Evolutionary conservation across 2,329 filamentous ascomycete genomes (phyloP).

Genomic region (Trichoderma atrobrunneum): DNA sequence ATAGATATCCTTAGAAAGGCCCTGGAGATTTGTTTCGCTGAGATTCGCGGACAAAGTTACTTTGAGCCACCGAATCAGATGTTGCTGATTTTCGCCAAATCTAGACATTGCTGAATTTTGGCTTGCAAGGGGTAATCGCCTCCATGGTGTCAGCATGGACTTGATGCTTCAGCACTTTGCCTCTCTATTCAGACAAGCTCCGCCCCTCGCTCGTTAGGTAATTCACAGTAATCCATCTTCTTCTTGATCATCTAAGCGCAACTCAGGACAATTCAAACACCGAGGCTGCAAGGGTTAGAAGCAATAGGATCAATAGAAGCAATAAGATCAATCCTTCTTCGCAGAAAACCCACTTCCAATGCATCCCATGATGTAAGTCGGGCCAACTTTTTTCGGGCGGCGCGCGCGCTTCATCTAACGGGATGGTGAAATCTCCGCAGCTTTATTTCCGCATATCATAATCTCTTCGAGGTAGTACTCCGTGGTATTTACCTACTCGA

Average conservation of each 20-base stretch:
- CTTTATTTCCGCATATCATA: not conserved
- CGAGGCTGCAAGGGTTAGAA: not conserved
- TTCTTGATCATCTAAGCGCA: not conserved
- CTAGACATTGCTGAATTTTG: not conserved
- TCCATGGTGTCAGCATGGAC: not conserved
- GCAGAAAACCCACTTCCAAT: not conserved
- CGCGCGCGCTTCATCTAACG: not conserved
- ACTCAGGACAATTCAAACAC: not conserved
- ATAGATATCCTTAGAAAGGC: not conserved
- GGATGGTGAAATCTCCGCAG: not conserved
- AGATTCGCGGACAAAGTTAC: not conserved
- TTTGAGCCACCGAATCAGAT: not conserved
- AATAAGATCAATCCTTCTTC: not conserved
- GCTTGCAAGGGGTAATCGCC: not conserved
- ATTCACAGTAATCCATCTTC: not conserved
- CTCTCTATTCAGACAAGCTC: not conserved
- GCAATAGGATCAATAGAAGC: not conserved
- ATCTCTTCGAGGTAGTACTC: not conserved
- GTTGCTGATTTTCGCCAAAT: not conserved
- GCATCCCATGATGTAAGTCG: not conserved
- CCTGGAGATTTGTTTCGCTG: not conserved
- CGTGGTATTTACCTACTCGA: not conserved
- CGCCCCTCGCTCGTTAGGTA: not conserved
- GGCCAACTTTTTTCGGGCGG: not conserved
- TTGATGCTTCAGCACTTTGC: not conserved